Conservation (phyloP, 2,329 filamentous ascomycete species). For the Alternaria sp. region DNA sequence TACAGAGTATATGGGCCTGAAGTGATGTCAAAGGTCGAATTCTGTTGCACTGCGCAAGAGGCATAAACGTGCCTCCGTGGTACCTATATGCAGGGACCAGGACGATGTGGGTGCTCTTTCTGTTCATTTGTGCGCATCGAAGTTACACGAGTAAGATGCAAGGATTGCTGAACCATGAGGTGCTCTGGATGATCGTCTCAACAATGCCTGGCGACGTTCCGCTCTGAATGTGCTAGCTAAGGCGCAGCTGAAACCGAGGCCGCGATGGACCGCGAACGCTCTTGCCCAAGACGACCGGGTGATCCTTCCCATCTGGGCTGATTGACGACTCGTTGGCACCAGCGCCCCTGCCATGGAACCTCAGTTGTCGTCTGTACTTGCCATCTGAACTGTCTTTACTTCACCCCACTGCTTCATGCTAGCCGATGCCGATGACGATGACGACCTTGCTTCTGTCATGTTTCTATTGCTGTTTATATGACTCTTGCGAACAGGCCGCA, state of each 20-base stretch:
- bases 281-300: constrained; percentile 6
- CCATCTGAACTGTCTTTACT: background rate
- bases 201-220: background rate
- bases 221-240: background rate
- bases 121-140: background rate
- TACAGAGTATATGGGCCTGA: no score
- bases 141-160: background rate
- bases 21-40: background rate
- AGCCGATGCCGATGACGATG: background rate
- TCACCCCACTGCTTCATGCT: background rate
- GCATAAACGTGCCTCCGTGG: constrained; percentile 7
- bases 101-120: background rate
- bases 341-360: constrained; percentile 7
- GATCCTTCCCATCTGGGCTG: constrained; percentile 6
- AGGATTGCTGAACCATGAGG: background rate
- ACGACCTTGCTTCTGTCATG: background rate
- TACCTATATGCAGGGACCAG: constrained; percentile 37
- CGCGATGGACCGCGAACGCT: constrained; percentile 2
- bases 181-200: background rate
- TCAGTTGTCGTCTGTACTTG: background rate
- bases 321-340: constrained; percentile 1
- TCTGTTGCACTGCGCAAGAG: background rate
- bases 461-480: background rate
- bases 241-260: background rate
- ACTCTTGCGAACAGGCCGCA: background rate